These are phyloP conservation scores for Talaromyces trachyspermus DNA, from an alignment of 495 filamentous ascomycete genomes.

Conservation along the genomic window DNA sequence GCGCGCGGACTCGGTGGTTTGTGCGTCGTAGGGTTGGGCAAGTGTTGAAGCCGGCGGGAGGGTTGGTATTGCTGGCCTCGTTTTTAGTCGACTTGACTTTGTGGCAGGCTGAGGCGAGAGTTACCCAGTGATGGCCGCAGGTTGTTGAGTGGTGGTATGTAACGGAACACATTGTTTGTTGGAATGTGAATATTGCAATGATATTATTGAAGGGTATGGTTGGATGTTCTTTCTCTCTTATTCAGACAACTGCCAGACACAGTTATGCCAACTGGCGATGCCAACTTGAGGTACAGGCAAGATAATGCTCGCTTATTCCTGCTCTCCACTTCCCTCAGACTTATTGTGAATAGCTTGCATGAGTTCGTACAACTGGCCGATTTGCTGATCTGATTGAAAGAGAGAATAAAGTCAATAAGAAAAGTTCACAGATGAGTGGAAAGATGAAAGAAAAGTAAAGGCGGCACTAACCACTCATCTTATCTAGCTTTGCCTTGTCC, in stretches of 20 bases:
- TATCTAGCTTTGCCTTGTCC: constrained; percentile 71
- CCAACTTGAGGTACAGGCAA: too few relatives aligned
- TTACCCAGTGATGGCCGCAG: constrained; percentile 33
- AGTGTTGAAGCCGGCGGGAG: constrained; percentile 10
- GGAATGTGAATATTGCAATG: too few relatives aligned
- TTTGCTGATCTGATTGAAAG: constrained; percentile 65
- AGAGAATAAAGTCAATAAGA: constrained; percentile 9
- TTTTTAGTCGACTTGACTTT: constrained; percentile 14
- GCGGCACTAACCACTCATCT: constrained; percentile 81
- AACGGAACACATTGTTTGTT: constrained; percentile 33
- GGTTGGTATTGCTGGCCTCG: not conserved
- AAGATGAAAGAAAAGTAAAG: too few relatives aligned
- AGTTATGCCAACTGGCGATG: too few relatives aligned
- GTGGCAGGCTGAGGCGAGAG: constrained; percentile 24
- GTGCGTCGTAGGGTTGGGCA: constrained; percentile 14
- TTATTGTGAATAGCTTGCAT: constrained; percentile 60
- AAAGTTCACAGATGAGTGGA: constrained; percentile 1
- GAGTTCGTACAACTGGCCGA: constrained; percentile 88
- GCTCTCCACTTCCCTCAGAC: constrained; percentile 13
- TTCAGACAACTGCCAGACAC: too few relatives aligned
- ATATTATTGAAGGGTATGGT: too few relatives aligned
- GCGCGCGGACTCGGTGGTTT: not conserved
- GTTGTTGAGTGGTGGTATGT: constrained; percentile 22
- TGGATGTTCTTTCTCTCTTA: too few relatives aligned
- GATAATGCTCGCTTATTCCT: constrained; percentile 1